phyloP scores from a whole-genome alignment of 768 basidiomycete genomes.

The Strobilomyces dryophilus region DNA sequence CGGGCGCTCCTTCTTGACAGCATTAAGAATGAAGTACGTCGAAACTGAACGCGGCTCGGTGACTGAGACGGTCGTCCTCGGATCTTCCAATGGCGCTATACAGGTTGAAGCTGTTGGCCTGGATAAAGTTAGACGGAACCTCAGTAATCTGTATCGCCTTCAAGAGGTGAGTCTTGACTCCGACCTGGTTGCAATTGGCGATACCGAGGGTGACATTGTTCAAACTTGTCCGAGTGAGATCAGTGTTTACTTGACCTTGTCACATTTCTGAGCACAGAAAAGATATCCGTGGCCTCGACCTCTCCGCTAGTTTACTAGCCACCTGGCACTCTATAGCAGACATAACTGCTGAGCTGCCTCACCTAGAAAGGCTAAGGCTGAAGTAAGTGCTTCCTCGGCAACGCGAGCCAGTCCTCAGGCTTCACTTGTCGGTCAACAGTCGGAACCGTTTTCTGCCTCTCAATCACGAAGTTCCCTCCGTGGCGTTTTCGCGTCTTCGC shows the following conservation, averaged over 20 bases:
- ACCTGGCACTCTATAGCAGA: constrained; percentile 65
- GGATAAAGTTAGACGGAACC: constrained; percentile 69
- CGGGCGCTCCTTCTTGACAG: constrained; percentile 70
- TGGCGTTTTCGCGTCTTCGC: constrained; percentile 47
- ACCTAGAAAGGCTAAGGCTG: constrained; percentile 61
- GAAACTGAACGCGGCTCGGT: constrained; percentile 51
- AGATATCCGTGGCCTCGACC: constrained; percentile 79
- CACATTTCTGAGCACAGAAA: constrained; percentile 13
- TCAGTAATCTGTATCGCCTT: constrained; percentile 62
- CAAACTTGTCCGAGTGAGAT: constrained; percentile 65
- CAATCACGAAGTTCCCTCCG: constrained; percentile 27
- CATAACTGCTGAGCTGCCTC: constrained; percentile 59
- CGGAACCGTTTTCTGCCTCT: constrained; percentile 59
- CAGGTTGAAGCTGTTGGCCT: constrained; percentile 83
- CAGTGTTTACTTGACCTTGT: constrained; percentile 5
- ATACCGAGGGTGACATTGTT: constrained; percentile 46
- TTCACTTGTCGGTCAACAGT: constrained; percentile 37
- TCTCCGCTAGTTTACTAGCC: constrained; percentile 71
- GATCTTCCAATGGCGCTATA: constrained; percentile 80
- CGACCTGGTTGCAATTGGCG: constrained; percentile 54
- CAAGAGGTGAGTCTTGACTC: constrained; percentile 79
- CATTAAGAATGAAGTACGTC: constrained; percentile 75
- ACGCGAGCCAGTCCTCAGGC: constrained; percentile 10
- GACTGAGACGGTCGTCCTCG: constrained; percentile 64
- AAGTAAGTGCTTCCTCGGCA: constrained; percentile 58